Evolutionary conservation across 371 early-diverging fungal species (phyloP).

Genomic region (Rhizopus arrhizus): DNA sequence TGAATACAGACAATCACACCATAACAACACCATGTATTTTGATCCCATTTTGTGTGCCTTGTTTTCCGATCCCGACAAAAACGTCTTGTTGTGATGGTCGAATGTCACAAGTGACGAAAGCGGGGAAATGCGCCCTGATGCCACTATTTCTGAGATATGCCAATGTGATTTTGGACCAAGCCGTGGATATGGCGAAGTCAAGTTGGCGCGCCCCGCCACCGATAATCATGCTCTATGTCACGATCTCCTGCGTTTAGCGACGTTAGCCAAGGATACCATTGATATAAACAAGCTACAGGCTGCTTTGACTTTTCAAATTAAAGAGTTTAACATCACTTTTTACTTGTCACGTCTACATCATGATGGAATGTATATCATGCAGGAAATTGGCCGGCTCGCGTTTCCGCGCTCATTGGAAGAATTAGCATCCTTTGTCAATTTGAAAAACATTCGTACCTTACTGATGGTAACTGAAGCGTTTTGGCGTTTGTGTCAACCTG

Average conservation of each 20-base stretch:
- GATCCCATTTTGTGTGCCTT: slow-evolving; percentile 27
- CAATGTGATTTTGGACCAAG: slow-evolving; percentile 18
- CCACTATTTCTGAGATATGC: slow-evolving; percentile 12
- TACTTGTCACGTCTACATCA: slow-evolving; percentile 22
- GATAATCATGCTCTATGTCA: slow-evolving; percentile 18
- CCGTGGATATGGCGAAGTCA: slow-evolving; percentile 15
- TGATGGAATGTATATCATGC: slow-evolving; percentile 28
- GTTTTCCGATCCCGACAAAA: slow-evolving; percentile 26
- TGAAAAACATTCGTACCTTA: slow-evolving; percentile 18
- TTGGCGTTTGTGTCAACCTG: slow-evolving; percentile 17
- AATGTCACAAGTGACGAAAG: slow-evolving; percentile 20
- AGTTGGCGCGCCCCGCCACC: slow-evolving; percentile 18
- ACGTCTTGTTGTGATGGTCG: slow-evolving; percentile 20
- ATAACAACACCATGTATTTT: slow-evolving; percentile 17
- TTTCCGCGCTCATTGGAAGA: slow-evolving; percentile 22
- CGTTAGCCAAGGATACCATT: slow-evolving; percentile 17
- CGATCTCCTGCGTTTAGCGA: slow-evolving; percentile 18
- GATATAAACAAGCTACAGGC: slow-evolving; percentile 24
- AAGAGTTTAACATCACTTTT: slow-evolving; percentile 17
- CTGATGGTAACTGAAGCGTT: slow-evolving; percentile 22
- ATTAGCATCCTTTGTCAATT: slow-evolving; percentile 16
- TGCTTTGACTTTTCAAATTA: slow-evolving; percentile 22
- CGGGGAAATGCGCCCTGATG: slow-evolving; percentile 17
- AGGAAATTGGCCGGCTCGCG: slow-evolving; percentile 24
- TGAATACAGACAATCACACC: not conserved